Base-by-base conservation (phyloP, 768 basidiomycete genomes). In the Hortiboletus flavorubellus region DNA sequence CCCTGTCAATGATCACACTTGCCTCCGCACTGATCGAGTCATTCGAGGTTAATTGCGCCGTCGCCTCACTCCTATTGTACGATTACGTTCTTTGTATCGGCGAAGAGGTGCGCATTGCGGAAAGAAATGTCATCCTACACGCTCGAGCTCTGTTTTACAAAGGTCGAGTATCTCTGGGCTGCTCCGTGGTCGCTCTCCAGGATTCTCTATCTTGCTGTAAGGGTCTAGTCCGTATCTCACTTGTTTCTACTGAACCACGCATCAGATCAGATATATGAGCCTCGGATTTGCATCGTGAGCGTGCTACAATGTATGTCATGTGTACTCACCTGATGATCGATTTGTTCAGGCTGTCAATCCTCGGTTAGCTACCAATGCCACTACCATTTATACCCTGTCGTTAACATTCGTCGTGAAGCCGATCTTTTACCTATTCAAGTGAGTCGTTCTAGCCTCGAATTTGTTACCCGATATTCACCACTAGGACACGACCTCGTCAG, bases 101-200 rank as follows among this genome's bases (percentile, higher is more conserved):
- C 14, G 29, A 58, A 16, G 57, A 58, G 49, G 57, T 42, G 16
- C 21, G 39, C 37, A 33, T 11, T n/a, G n/a, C 26, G 10, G 26
- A 18, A 30, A 46, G 9, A 11, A 5, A n/a, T 12, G 2, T 15
- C 47, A 14, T 48, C 39, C 38, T n/a, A 4, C 52, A 21, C 34
- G n/a, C 37, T 9, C 21, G 10, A 47, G 5, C 38, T 4, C 34
- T 26, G 31, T 23, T 34, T 10, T 26, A 10, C n/a, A 29, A 29
- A 57, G 56, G 38, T 51, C 16, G 55, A 50, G 15, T 42, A 46
- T 49, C 42, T 58, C 39, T 58, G 55, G 45, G 12, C 39, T 18
- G 34, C 44, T 41, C 1, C 49, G 4, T 58, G 48, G 57, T 51
- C 49, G 5, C 55, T 58, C 34, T 58, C 57, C 23, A 42, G 44